Evolutionary conservation across 306 rosid genomes (phyloP), one percentile per base, ranked within the genome.

Genomic region (Cucurbita pepo): DNA sequence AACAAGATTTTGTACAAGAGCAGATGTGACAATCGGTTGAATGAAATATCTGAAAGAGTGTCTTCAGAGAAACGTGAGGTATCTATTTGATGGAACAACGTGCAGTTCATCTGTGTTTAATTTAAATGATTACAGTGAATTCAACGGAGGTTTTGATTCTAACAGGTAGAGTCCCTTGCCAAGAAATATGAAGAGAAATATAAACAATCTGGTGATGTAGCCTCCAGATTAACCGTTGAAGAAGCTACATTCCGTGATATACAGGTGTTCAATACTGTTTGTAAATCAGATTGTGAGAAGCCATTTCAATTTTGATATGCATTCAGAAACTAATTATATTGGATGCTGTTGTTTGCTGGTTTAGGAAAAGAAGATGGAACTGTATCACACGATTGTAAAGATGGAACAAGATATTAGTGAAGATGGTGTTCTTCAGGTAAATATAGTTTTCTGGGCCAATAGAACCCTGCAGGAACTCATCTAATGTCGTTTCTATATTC

Each of bases 151-250:
- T 51, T 14, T 50, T 45, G 44, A 51, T 56, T 80, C 48, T 75
- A 79, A 78, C 82, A 95, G 99, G 99, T 79, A 30, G 97, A 89
- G 59, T 78, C 83, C 77, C 82, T 95, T 57, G 82, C 90, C 30
- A 91, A 83, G 84, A 95, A 89, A 82, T 95, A 95, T 85, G 99
- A 95, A 79, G 96, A 84, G 82, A 95, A 95, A 77, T 95, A 78
- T 72, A 95, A 86, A 83, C 95, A 89, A 85, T 73, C 82, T 61
- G 97, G 97, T 69, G 97, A 89, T 84, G 82, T 95, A 81, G 95
- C 97, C 79, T 95, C 99, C 84, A 95, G 81, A 72, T 85, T 95
- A 81, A 88, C 91, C 37, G 78, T 89, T 44, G 99, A 95, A 81
- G 99, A 95, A 82, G 86, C 99, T 72, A 88, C 91, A 56, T 95